Conservation (phyloP, 257 asterid genomes). For the Scutellaria minor region DNA sequence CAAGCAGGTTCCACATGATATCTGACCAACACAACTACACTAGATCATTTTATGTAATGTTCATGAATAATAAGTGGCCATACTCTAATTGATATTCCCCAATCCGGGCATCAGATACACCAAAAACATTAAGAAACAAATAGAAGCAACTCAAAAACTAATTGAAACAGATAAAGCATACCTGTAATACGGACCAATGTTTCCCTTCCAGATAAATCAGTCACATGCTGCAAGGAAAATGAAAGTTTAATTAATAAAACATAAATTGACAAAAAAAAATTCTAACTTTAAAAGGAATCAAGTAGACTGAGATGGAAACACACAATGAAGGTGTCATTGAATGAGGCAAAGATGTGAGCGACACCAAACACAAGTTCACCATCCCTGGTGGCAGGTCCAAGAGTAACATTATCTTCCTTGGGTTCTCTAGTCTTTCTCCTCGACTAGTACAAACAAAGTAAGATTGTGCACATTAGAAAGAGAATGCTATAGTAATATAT, state of each 20-base stretch:
- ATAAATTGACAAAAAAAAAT: neutral
- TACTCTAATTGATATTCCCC: too few relatives aligned
- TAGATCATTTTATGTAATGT: neutral
- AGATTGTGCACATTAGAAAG: neutral
- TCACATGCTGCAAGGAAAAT: slow-evolving; percentile 71
- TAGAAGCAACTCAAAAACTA: neutral
- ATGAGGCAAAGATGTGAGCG: slow-evolving; percentile 93
- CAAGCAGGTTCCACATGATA: neutral
- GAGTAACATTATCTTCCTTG: slow-evolving; percentile 80
- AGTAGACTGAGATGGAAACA: slow-evolving; percentile 22
- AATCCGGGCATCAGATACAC: neutral
- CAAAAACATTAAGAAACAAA: neutral
- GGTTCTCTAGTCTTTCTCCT: slow-evolving; percentile 81
- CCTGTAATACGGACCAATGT: slow-evolving; percentile 94
- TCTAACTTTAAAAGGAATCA: too few relatives aligned
- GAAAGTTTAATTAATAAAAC: neutral
- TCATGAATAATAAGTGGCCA: neutral
- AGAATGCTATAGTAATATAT: too few relatives aligned
- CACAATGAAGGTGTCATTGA: slow-evolving; percentile 90
- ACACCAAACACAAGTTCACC: slow-evolving; percentile 86
- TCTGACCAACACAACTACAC: neutral
- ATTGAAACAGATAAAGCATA: slow-evolving; percentile 14
- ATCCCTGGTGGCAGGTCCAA: slow-evolving; percentile 80
- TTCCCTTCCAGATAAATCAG: slow-evolving; percentile 92
- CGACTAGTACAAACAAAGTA: slow-evolving; percentile 49